These are phyloP conservation scores for Candida golubevii DNA, from an alignment of 805 yeast genomes.

Conservation along the genomic window DNA sequence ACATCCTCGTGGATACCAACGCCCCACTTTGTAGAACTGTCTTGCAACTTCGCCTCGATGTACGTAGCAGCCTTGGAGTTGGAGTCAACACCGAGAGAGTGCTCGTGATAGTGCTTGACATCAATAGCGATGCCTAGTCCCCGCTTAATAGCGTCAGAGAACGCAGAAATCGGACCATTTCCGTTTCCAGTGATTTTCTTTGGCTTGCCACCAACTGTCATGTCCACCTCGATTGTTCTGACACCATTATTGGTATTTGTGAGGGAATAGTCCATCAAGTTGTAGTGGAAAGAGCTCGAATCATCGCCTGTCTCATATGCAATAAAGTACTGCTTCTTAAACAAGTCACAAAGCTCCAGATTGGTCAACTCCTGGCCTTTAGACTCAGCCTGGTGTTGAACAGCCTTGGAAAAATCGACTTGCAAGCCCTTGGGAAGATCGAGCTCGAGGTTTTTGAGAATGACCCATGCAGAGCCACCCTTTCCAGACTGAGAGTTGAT, in stretches of 20 bases:
- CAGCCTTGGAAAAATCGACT: constrained; percentile 67
- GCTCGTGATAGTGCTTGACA: constrained; percentile 72
- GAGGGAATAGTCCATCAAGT: constrained; percentile 46
- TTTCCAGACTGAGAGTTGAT: constrained; percentile 87
- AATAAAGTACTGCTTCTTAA: constrained; percentile 54
- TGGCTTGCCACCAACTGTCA: constrained; percentile 36
- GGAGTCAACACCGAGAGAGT: constrained; percentile 72
- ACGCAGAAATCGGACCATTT: constrained; percentile 80
- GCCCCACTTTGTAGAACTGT: constrained; percentile 60
- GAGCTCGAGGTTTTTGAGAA: constrained; percentile 66
- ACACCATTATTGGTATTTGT: constrained; percentile 33
- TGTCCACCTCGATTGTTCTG: constrained; percentile 45
- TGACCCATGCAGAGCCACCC: constrained; percentile 89
- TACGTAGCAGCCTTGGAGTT: constrained; percentile 75
- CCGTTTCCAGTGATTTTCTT: constrained; percentile 54
- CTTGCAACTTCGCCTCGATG: constrained; percentile 30
- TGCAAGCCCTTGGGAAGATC: constrained; percentile 81
- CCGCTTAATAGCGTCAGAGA: constrained; percentile 40
- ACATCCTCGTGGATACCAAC: constrained; percentile 90
- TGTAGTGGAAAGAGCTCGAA: constrained; percentile 21
- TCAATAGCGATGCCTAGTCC: constrained; percentile 48
- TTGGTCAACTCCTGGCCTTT: constrained; percentile 69
- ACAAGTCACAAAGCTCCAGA: constrained; percentile 59
- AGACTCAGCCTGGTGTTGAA: constrained; percentile 64
- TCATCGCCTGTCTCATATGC: constrained; percentile 28